Evolutionary conservation across 2,329 filamentous ascomycete genomes (phyloP).

Genomic region (Coleophoma cylindrospora): DNA sequence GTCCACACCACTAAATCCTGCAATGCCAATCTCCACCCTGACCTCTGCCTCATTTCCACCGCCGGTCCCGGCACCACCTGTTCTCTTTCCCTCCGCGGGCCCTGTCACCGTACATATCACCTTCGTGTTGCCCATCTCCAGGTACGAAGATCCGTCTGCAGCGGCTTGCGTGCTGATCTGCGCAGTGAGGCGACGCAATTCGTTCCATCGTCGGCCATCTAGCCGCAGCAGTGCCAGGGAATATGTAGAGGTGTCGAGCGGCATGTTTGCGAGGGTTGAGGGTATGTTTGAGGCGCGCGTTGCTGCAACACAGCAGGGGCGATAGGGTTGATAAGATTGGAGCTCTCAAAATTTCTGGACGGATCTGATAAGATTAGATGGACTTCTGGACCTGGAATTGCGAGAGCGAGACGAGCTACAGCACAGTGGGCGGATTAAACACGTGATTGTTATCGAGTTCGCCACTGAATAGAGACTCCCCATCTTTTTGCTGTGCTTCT

Average conservation of each 20-base stretch:
- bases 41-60: conserved; percentile 58
- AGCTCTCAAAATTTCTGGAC: too few species aligned
- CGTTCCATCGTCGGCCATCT: conserved; percentile 91
- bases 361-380: too few species aligned
- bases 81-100: conserved; percentile 64
- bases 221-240: conserved; percentile 77
- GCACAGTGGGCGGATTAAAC: too few species aligned
- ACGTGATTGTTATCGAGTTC: too few species aligned
- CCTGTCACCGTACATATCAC: conserved; percentile 90
- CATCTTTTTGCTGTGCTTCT: too few species aligned
- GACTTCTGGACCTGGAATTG: too few species aligned
- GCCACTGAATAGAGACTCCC: too few species aligned
- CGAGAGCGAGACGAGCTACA: too few species aligned
- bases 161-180: conserved; percentile 90
- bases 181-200: conserved; percentile 81
- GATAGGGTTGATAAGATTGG: too few species aligned
- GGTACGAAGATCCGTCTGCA: conserved; percentile 87
- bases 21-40: conserved; percentile 76
- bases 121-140: conserved; percentile 97
- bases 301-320: too few species aligned
- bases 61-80: conserved; percentile 31
- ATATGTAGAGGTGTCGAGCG: conserved; percentile 92
- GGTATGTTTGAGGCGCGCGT: neutral
- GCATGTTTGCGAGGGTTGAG: conserved; percentile 52
- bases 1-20: conserved; percentile 84